phyloP scores from a whole-genome alignment of 2,329 filamentous ascomycete genomes.

The Aspergillus piperis region DNA sequence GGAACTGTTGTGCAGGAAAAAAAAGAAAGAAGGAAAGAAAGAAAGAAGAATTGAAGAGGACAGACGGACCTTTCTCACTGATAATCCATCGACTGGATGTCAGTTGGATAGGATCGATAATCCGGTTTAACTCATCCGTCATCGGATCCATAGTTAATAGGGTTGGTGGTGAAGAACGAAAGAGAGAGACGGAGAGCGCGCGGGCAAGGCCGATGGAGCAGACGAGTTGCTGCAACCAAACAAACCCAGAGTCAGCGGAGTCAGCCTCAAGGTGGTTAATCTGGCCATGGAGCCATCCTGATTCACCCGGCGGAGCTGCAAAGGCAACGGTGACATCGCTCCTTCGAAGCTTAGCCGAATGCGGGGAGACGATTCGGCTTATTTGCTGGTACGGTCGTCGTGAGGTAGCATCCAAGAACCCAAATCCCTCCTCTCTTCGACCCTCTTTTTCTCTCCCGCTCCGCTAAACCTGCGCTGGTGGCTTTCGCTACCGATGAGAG shows the following conservation, averaged over 20 bases:
- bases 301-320: slow-evolving; percentile 1
- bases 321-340: slow-evolving; percentile 25
- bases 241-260: background rate
- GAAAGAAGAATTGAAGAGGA: background rate
- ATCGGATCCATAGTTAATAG: background rate
- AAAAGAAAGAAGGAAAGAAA: too few species aligned
- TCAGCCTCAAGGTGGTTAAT: slow-evolving; percentile 8
- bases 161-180: background rate
- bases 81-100: background rate
- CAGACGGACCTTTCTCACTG: background rate
- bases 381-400: slow-evolving; percentile 8
- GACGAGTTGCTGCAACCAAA: too few species aligned
- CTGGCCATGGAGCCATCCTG: slow-evolving; percentile 3
- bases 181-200: background rate
- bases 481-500: background rate
- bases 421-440: background rate
- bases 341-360: slow-evolving; percentile 19
- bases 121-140: background rate
- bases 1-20: too few species aligned
- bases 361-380: slow-evolving; percentile 20
- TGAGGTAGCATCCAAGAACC: slow-evolving; percentile 10
- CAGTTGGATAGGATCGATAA: background rate
- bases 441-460: background rate
- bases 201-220: background rate
- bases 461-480: too few species aligned